A percentile compares a stretch with the other conserved stretches of the same genome.
phyloP scores from a whole-genome alignment of 2,329 filamentous ascomycete species.

The Aureobasidium subglaciale region DNA sequence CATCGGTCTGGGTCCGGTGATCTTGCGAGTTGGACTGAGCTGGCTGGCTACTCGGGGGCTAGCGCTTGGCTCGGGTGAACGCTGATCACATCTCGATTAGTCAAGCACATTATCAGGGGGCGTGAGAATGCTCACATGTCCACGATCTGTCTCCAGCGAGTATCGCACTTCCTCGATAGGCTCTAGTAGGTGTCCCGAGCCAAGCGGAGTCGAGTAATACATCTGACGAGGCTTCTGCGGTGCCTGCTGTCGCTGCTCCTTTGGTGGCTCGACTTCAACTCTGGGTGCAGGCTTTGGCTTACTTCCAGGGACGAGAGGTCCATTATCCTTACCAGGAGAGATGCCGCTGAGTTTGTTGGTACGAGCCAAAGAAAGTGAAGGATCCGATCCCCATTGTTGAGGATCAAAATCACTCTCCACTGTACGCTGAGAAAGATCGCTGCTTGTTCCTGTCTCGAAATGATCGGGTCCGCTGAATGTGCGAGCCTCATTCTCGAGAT shows the following conservation, averaged over 20 bases:
- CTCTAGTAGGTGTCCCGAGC: slow-evolving; percentile 35
- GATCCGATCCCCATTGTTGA: slow-evolving; percentile 43
- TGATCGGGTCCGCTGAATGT: slow-evolving; percentile 47
- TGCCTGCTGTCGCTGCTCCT: slow-evolving; percentile 7
- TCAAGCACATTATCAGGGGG: not conserved
- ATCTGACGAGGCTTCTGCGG: slow-evolving; percentile 14
- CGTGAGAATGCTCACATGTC: slow-evolving; percentile 21
- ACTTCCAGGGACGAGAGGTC: slow-evolving; percentile 49
- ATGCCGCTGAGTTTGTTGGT: slow-evolving; percentile 28
- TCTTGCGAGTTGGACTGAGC: slow-evolving; percentile 29
- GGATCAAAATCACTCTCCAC: slow-evolving; percentile 34
- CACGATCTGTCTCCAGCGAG: slow-evolving; percentile 41
- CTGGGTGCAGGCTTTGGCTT: slow-evolving; percentile 20
- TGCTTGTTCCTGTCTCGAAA: slow-evolving; percentile 24
- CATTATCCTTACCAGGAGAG: slow-evolving; percentile 50
- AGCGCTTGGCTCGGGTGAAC: slow-evolving; percentile 14
- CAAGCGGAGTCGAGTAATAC: slow-evolving; percentile 30
- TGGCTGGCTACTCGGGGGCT: not conserved
- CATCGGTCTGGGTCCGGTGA: slow-evolving; percentile 45
- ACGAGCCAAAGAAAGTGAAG: slow-evolving; percentile 29
- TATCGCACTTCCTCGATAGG: slow-evolving; percentile 47
- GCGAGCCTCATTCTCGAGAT: slow-evolving; percentile 65
- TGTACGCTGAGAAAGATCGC: slow-evolving; percentile 29
- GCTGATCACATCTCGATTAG: not conserved
- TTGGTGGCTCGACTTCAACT: slow-evolving; percentile 4